These are phyloP conservation scores for Populus euphratica DNA, from an alignment of 345 rosid genomes.

Conservation along the genomic window DNA sequence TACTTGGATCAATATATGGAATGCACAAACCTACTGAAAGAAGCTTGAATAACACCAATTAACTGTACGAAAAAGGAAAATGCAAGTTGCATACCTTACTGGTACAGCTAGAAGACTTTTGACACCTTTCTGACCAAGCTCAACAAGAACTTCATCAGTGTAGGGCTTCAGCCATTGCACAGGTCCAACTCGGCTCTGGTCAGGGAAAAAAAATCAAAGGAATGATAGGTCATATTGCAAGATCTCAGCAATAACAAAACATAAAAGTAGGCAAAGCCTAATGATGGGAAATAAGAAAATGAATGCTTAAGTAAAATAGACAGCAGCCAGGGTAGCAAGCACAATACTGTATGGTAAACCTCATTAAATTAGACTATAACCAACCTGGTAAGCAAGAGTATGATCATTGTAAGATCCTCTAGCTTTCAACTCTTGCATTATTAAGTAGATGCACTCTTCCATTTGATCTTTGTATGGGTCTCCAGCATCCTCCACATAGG, in stretches of 20 bases:
- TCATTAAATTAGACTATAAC: slow-evolving; percentile 9
- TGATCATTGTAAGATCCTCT: slow-evolving; percentile 72
- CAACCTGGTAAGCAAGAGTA: slow-evolving; percentile 85
- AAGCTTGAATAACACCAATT: background rate
- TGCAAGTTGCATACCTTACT: slow-evolving; percentile 51
- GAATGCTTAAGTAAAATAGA: background rate
- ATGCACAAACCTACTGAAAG: background rate
- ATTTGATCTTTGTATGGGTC: slow-evolving; percentile 93
- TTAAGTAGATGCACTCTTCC: slow-evolving; percentile 83
- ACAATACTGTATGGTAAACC: background rate
- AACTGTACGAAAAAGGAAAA: background rate
- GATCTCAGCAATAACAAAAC: background rate
- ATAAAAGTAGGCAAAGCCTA: background rate
- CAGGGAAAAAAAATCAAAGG: slow-evolving; percentile 6
- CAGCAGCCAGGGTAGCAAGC: background rate
- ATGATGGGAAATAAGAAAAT: background rate
- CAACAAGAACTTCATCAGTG: slow-evolving; percentile 87
- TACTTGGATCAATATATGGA: background rate
- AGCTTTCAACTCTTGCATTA: slow-evolving; percentile 77
- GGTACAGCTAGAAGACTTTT: slow-evolving; percentile 91
- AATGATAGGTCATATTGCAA: background rate
- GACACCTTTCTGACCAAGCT: slow-evolving; percentile 90
- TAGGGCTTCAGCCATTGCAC: slow-evolving; percentile 94
- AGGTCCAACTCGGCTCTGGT: slow-evolving; percentile 96
- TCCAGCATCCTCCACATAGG: slow-evolving; percentile 81